These are phyloP conservation scores for Geranium rotundifolium DNA, from an alignment of 345 rosid genomes.

Conservation along the genomic window DNA sequence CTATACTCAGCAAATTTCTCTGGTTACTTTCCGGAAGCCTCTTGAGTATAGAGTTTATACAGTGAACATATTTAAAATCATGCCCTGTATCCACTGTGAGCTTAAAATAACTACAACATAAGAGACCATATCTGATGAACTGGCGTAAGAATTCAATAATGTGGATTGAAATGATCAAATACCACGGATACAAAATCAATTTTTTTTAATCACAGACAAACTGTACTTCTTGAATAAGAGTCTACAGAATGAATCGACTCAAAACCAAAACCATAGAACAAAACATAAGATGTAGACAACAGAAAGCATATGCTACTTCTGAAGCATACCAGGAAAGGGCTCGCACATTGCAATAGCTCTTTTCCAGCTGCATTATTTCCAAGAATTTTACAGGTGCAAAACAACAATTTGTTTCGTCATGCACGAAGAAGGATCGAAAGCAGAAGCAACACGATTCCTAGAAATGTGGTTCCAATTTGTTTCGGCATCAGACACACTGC, in stretches of 20 bases:
- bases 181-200: conserved; percentile 8
- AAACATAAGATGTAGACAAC: neutral
- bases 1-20: no score
- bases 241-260: neutral
- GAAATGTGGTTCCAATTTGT: conserved; percentile 69
- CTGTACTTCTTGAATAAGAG: conserved; percentile 2
- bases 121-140: no score
- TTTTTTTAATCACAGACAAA: conserved; percentile 6
- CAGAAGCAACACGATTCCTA: conserved; percentile 60
- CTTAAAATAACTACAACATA: no score
- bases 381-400: conserved; percentile 42
- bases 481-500: conserved; percentile 33
- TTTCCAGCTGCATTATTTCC: no score
- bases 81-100: no score
- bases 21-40: no score
- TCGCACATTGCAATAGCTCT: neutral
- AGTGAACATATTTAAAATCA: no score
- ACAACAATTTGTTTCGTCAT: conserved; percentile 67
- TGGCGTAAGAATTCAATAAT: no score
- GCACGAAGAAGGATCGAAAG: conserved; percentile 76
- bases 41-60: no score
- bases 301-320: neutral
- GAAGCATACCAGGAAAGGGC: neutral
- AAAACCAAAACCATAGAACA: neutral
- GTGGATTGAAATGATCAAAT: neutral